A percentile compares a stretch with the other conserved stretches of the same genome.
phyloP scores from a whole-genome alignment of 352 stramenopile species.

The Pythium insidiosum region DNA sequence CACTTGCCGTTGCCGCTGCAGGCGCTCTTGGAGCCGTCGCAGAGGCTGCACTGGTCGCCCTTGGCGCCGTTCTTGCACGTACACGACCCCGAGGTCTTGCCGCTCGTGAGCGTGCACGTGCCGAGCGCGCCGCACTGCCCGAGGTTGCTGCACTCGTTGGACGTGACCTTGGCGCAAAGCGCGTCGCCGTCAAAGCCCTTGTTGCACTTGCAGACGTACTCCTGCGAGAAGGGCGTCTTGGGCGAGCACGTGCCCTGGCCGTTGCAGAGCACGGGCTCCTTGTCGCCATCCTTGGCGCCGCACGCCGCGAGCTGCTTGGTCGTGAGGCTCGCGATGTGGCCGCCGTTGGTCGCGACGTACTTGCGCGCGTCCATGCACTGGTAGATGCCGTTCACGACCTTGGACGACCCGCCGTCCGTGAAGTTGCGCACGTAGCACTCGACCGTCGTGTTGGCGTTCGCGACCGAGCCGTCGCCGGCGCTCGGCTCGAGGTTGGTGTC shows the following conservation, averaged over 20 bases:
- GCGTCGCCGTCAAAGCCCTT: constrained; percentile 47
- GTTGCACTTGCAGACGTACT: constrained; percentile 78
- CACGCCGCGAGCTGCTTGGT: constrained; percentile 39
- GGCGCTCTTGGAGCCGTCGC: constrained; percentile 27
- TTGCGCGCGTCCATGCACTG: constrained; percentile 64
- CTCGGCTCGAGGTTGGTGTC: constrained; percentile 1
- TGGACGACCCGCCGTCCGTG: constrained; percentile 26
- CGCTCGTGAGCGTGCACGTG: constrained; percentile 27
- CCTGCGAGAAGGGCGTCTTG: constrained; percentile 35
- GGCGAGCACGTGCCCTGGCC: constrained; percentile 65
- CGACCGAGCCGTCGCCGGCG: constrained; percentile 12
- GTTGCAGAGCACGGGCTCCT: constrained; percentile 42
- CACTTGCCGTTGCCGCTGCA: constrained; percentile 55
- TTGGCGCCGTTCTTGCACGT: constrained; percentile 36
- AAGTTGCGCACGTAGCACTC: constrained; percentile 71
- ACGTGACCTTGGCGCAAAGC: constrained; percentile 38
- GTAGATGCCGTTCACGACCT: constrained; percentile 66
- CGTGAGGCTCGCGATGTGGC: constrained; percentile 59
- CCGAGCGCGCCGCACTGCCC: constrained; percentile 53
- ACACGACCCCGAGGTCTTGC: constrained; percentile 28
- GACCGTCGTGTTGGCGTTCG: constrained; percentile 26
- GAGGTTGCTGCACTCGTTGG: constrained; percentile 69
- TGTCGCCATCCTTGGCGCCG: constrained; percentile 28
- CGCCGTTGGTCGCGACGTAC: constrained; percentile 44
- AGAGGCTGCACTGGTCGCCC: constrained; percentile 59